These are phyloP conservation scores for Coemansia sp. DNA, from an alignment of 192 early-diverging fungal genomes.

Conservation along the genomic window DNA sequence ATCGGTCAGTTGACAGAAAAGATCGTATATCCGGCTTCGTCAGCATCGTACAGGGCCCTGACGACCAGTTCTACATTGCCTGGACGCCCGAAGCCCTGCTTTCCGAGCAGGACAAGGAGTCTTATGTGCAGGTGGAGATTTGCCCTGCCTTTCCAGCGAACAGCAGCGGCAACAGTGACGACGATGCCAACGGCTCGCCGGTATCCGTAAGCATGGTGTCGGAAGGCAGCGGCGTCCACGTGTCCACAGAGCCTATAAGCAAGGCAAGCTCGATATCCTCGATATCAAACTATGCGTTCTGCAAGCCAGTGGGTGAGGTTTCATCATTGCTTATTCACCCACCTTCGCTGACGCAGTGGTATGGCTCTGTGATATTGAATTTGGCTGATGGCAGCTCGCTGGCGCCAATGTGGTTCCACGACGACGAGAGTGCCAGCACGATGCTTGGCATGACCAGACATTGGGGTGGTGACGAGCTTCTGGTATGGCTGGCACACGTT, in stretches of 20 bases:
- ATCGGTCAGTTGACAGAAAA: conserved; percentile 60
- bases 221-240: conserved; percentile 33
- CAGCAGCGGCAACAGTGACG: neutral
- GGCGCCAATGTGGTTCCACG: conserved; percentile 74
- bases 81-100: conserved; percentile 73
- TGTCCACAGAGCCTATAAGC: conserved; percentile 46
- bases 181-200: conserved; percentile 25
- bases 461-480: conserved; percentile 73
- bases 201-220: conserved; percentile 36
- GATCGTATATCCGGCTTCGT: conserved; percentile 70
- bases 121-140: conserved; percentile 21
- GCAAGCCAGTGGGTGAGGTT: conserved; percentile 58
- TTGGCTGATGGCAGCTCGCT: conserved; percentile 62
- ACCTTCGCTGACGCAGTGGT: conserved; percentile 66
- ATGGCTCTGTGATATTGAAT: conserved; percentile 69
- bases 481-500: conserved; percentile 58
- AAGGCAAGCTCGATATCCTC: conserved; percentile 40
- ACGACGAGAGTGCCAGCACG: conserved; percentile 64
- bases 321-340: conserved; percentile 65
- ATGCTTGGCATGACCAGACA: conserved; percentile 46
- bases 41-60: conserved; percentile 62
- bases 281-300: conserved; percentile 61
- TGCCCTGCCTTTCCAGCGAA: conserved; percentile 2
- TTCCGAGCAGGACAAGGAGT: conserved; percentile 60
- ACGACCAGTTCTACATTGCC: conserved; percentile 61